A percentile compares a stretch with the other conserved stretches of the same genome.
Conservation (phyloP, 2,329 filamentous ascomycete genomes). For the Sarocladium strictum region DNA sequence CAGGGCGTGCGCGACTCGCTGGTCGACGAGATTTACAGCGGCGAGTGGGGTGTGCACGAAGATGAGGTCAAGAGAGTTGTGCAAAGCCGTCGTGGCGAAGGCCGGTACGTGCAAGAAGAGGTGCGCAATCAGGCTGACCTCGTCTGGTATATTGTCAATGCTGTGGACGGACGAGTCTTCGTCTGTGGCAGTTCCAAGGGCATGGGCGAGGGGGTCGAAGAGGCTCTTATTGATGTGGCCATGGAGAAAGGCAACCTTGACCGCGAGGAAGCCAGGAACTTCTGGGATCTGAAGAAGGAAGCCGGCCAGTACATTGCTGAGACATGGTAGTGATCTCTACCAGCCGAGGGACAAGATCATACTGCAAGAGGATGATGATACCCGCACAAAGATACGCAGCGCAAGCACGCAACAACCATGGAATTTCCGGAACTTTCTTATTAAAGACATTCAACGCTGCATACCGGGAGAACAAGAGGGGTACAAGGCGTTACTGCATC, state of each 20-base stretch:
- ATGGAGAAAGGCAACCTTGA: constrained; percentile 89
- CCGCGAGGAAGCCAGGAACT: constrained; percentile 72
- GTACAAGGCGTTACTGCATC: background rate
- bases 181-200: constrained; percentile 93
- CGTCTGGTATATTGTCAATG: constrained; percentile 98
- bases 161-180: constrained; percentile 91
- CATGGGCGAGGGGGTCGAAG: constrained; percentile 95
- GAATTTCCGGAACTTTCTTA: background rate
- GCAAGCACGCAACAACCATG: background rate
- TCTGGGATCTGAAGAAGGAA: constrained; percentile 89
- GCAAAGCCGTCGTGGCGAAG: constrained; percentile 68
- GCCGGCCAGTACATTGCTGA: constrained; percentile 93
- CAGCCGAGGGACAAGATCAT: background rate
- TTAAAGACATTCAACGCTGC: background rate
- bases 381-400: background rate
- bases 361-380: background rate
- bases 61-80: constrained; percentile 78
- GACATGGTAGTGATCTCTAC: constrained; percentile 47
- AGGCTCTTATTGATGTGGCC: constrained; percentile 79
- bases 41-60: constrained; percentile 93
- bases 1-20: constrained; percentile 92
- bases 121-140: constrained; percentile 85
- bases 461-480: background rate
- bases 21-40: constrained; percentile 92
- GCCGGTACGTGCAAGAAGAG: constrained; percentile 94